Evolutionary conservation across 352 stramenopile species (phyloP).

Genomic region (Phytophthora hibernalis): DNA sequence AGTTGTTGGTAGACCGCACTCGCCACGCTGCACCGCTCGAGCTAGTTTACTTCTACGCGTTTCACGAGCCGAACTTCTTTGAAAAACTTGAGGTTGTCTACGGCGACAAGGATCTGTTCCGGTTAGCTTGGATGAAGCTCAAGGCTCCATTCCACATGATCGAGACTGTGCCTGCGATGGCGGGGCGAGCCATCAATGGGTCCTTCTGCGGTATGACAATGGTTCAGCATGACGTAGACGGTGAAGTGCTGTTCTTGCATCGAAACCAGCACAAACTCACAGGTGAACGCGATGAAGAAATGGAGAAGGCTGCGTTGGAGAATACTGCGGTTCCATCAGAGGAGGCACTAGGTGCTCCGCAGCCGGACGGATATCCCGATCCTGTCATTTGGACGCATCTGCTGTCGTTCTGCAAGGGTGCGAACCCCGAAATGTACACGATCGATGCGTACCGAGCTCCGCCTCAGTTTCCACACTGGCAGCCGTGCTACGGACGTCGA

Average conservation of each 20-base stretch:
- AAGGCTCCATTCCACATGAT: constrained; percentile 55
- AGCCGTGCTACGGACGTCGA: constrained; percentile 63
- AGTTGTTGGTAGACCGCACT: constrained; percentile 54
- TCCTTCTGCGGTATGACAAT: constrained; percentile 63
- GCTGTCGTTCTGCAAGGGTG: constrained; percentile 57
- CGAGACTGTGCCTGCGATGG: constrained; percentile 41
- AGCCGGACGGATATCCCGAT: constrained; percentile 40
- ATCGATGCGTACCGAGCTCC: constrained; percentile 60
- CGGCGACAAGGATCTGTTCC: constrained; percentile 68
- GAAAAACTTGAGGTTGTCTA: constrained; percentile 44
- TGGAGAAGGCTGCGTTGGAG: constrained; percentile 15
- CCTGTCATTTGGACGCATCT: constrained; percentile 72
- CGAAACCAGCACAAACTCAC: constrained; percentile 56
- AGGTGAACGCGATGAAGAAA: constrained; percentile 18
- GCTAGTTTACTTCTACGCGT: constrained; percentile 53
- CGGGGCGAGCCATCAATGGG: constrained; percentile 38
- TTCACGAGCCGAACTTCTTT: constrained; percentile 43
- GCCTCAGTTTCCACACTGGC: constrained; percentile 44
- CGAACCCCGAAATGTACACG: constrained; percentile 42
- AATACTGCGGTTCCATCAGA: constrained; percentile 23
- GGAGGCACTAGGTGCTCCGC: constrained; percentile 22
- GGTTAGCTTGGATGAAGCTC: constrained; percentile 60
- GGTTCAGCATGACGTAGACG: constrained; percentile 47
- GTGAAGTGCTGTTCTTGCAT: constrained; percentile 54
- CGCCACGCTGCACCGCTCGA: constrained; percentile 42